phyloP scores from a whole-genome alignment of 2,329 filamentous ascomycete species.

The Fusarium sarcochroum region DNA sequence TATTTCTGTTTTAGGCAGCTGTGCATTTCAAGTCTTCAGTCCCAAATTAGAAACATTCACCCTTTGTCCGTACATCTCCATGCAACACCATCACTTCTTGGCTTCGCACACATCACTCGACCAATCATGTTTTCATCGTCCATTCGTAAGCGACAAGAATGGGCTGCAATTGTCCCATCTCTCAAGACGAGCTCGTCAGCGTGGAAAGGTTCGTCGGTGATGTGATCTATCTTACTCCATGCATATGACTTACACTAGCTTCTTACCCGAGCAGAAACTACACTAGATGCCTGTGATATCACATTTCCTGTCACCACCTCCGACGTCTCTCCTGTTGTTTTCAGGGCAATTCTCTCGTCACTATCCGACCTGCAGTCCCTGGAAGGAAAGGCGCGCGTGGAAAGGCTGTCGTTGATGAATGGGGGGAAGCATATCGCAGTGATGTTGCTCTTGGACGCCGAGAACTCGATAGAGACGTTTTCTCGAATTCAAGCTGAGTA shows the following conservation, averaged over 20 bases:
- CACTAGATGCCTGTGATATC: conserved; percentile 61
- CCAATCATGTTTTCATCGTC: conserved; percentile 57
- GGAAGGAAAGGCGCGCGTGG: conserved; percentile 53
- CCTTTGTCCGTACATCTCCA: not conserved
- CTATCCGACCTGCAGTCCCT: conserved; percentile 53
- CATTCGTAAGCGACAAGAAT: conserved; percentile 55
- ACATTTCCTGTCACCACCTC: conserved; percentile 54
- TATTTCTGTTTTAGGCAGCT: not conserved
- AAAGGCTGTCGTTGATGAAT: conserved; percentile 59
- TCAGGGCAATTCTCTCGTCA: conserved; percentile 60
- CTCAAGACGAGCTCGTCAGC: conserved; percentile 38
- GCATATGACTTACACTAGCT: conserved; percentile 11
- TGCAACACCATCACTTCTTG: not conserved
- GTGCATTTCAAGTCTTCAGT: not conserved
- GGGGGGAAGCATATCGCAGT: conserved; percentile 58
- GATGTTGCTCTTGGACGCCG: conserved; percentile 59
- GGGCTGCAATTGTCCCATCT: conserved; percentile 51
- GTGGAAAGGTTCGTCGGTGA: conserved; percentile 48
- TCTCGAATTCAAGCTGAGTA: conserved; percentile 60
- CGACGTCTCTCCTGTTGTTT: conserved; percentile 25
- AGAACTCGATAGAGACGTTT: conserved; percentile 52
- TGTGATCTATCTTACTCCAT: conserved; percentile 7
- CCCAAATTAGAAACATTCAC: not conserved
- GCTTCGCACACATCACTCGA: not conserved
- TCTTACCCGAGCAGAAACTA: conserved; percentile 54